Evolutionary conservation across 768 basidiomycete genomes (phyloP), one percentile per base, ranked within the genome.

Genomic region (Agrocybe praecox): DNA sequence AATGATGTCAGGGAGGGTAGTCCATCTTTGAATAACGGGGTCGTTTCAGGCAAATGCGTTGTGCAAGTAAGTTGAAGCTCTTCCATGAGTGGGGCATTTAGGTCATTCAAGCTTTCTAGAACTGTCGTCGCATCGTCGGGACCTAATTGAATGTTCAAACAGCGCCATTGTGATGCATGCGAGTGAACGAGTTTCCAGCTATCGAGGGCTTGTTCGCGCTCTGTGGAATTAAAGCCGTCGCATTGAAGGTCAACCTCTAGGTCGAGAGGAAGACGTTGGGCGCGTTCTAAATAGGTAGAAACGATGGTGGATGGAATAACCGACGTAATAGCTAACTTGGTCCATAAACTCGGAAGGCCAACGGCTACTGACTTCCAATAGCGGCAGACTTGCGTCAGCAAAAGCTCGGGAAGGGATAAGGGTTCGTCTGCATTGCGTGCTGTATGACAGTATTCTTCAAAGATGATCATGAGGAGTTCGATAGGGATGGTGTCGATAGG

Each of bases 171-270:
- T 24, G 49, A 18, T 21, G 61, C 49, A 19, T 52, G 53, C 12
- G 55, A 42, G 33, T 54, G 59, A 26, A 66, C 55, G n/a, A 54
- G 33, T 5, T 53, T 58, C 65, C 65, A 66, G 33, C 56, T 23
- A 17, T 22, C 32, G 26, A 59, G 36, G 36, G 53, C 59, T 19
- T 53, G 56, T 47, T 56, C 34, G 22, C 56, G 62, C 32, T 46
- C 52, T 26, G 29, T n/a, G n/a, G 32, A 26, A 29, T 64, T 57
- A 0, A 46, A 26, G 6, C 53, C 22, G 24, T 62, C 58, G 32
- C 59, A 58, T 33, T 59, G 62, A 26, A 68, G 51, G 46, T 68
- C 62, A 42, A 66, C 58, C 14, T 63, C 55, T 23, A 68, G 46
- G 44, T 57, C 55, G 18, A 68, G 58, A 48, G 65, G 59, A 36